Conservation (phyloP, 2,329 filamentous ascomycete species). For the Mycosphaerella sp. region DNA sequence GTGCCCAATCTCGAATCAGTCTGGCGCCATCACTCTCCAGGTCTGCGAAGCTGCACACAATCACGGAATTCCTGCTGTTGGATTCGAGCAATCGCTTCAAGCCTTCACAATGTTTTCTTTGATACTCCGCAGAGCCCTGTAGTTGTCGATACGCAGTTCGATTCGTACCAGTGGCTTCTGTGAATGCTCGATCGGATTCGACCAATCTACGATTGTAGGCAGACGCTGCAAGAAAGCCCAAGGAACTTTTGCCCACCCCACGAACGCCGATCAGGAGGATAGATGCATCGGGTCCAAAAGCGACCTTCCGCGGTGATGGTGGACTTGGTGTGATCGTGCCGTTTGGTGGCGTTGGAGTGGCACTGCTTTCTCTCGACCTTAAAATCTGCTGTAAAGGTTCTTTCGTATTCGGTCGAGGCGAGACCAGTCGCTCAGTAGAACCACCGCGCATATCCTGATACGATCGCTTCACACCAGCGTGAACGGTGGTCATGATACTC, state of each 20-base stretch:
- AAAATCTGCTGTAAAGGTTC: slow-evolving; percentile 14
- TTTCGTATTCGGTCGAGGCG: slow-evolving; percentile 12
- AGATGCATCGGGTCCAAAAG: slow-evolving; percentile 57
- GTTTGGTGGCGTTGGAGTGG: slow-evolving; percentile 19
- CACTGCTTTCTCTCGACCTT: slow-evolving; percentile 18
- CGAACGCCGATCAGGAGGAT: slow-evolving; percentile 67
- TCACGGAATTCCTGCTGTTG: slow-evolving; percentile 57
- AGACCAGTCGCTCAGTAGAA: slow-evolving; percentile 2
- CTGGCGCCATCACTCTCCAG: slow-evolving; percentile 58
- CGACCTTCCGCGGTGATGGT: slow-evolving; percentile 17
- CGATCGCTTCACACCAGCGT: slow-evolving; percentile 29
- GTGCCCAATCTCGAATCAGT: slow-evolving; percentile 56
- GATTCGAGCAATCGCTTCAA: slow-evolving; percentile 54
- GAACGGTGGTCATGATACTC: slow-evolving; percentile 22
- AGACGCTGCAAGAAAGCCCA: slow-evolving; percentile 68
- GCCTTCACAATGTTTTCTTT: slow-evolving; percentile 56
- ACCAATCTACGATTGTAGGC: slow-evolving; percentile 62
- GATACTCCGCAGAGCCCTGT: slow-evolving; percentile 57
- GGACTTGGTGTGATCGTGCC: slow-evolving; percentile 1
- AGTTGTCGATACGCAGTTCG: slow-evolving; percentile 57
- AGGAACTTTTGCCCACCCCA: slow-evolving; percentile 67
- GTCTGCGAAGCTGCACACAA: slow-evolving; percentile 64
- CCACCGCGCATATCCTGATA: slow-evolving; percentile 25
- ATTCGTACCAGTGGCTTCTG: slow-evolving; percentile 56
- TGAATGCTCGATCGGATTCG: slow-evolving; percentile 63